Evolutionary conservation across 2,329 filamentous ascomycete genomes (phyloP).

Genomic region (Parastagonospora avenae): DNA sequence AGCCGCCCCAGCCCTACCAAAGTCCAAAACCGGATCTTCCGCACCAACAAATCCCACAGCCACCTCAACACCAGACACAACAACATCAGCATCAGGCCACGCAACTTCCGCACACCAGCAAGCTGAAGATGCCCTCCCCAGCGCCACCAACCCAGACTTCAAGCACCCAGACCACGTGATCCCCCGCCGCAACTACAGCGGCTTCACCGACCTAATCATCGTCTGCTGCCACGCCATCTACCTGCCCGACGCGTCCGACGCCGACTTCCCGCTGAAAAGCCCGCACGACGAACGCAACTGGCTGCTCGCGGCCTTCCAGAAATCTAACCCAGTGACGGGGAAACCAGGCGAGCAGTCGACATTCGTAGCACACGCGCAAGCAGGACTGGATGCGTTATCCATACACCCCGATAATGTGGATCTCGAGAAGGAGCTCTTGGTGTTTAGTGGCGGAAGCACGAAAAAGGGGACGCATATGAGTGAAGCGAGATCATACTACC

Average conservation of each 20-base stretch:
- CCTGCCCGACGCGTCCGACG: slow-evolving; percentile 38
- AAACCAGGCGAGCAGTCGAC: slow-evolving; percentile 74
- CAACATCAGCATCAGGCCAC: not conserved
- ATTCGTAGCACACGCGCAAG: slow-evolving; percentile 75
- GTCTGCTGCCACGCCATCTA: slow-evolving; percentile 88
- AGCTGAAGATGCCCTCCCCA: slow-evolving; percentile 4
- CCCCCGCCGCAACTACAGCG: slow-evolving; percentile 29
- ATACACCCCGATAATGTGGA: slow-evolving; percentile 50
- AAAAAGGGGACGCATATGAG: slow-evolving; percentile 37
- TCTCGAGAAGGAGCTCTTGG: slow-evolving; percentile 53
- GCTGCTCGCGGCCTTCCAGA: slow-evolving; percentile 77
- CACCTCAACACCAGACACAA: slow-evolving; percentile 9
- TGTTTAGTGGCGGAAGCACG: slow-evolving; percentile 72
- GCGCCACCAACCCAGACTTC: slow-evolving; percentile 24
- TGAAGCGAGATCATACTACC: slow-evolving; percentile 46
- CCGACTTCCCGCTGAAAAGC: slow-evolving; percentile 33
- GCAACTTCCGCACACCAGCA: not conserved
- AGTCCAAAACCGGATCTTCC: slow-evolving; percentile 31
- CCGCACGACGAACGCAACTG: slow-evolving; percentile 52
- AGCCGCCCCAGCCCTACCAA: slow-evolving; percentile 38
- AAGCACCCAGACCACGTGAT: slow-evolving; percentile 36
- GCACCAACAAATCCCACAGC: slow-evolving; percentile 8
- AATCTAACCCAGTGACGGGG: slow-evolving; percentile 39
- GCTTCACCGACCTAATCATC: slow-evolving; percentile 65
- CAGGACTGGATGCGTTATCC: slow-evolving; percentile 62